Evolutionary conservation across 495 filamentous ascomycete species (phyloP), one percentile per base, ranked within the genome.

Genomic region (Choiromyces venosus): DNA sequence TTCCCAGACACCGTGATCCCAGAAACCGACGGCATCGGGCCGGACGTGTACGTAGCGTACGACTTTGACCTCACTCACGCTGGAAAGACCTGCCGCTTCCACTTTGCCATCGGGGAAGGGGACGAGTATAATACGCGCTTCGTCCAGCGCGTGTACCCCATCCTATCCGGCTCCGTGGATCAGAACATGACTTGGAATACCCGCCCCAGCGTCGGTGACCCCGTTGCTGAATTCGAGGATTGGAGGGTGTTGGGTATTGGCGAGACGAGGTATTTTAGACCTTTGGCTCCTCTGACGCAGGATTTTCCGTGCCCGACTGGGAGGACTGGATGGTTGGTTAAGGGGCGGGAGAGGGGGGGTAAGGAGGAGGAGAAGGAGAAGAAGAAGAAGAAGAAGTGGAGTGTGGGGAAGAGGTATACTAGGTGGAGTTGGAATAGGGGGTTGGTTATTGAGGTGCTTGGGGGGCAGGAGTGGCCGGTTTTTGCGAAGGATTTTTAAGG

Each of bases 341-440:
- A 67, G 29, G 71, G 74, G n/a, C 21, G 21, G 44, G 44, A 46
- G 40, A 14, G 40, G 18, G 21, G 21, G 38, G 16, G 29, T 12
- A 12, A 69, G 71, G 9, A 40, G 44, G 7, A 67, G 66, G 1
- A 73, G 70, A 42, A 72, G 70, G 70, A 75, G 73, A 37, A 72
- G 66, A 67, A 75, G 73, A 42, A 66, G 73, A 46, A 67, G 73
- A n/a, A n/a, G n/a, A n/a, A n/a, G 19, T 46, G 19, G 44, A 12
- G 44, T 46, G 19, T 18, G 33, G n/a, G 52, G n/a, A 36, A 19
- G 25, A 71, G 71, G 21, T 61, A 37, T 14, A 52, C 68, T 1
- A 71, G 71, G 36, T 76, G 71, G 71, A 76, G 71, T 36, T 76
- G 65, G 71, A 74, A 74, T 66, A 65, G 73, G 56, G 71, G 71